Percentiles rank a stretch among this genome's conserved stretches.
These are phyloP conservation scores for Erythrobasidium hasegawianum DNA, from an alignment of 1,284 basidiomycete genomes.

Conservation along the genomic window DNA sequence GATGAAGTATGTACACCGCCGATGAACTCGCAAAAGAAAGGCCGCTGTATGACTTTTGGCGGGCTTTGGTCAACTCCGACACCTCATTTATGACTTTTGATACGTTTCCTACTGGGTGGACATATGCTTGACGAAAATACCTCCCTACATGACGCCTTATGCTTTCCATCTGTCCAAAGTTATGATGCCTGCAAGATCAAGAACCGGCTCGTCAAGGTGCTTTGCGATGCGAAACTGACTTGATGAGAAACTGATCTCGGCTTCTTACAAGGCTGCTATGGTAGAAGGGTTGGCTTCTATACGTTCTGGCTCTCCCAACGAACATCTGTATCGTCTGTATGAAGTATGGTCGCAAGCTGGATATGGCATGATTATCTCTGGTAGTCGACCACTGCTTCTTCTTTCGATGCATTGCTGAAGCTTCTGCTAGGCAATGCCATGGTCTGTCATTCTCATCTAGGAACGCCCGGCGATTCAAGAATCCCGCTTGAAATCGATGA, in stretches of 20 bases:
- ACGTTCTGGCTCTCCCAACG: slow-evolving; percentile 65
- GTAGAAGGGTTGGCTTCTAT: slow-evolving; percentile 74
- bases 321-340: slow-evolving; percentile 65
- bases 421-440: slow-evolving; percentile 66
- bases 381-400: slow-evolving; percentile 42
- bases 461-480: slow-evolving; percentile 73
- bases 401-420: neutral
- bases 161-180: too few species aligned
- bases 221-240: neutral
- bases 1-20: too few species aligned
- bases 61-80: too few species aligned
- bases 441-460: slow-evolving; percentile 66
- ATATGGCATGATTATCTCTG: slow-evolving; percentile 88
- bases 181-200: neutral
- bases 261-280: slow-evolving; percentile 73
- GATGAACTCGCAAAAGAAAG: too few species aligned
- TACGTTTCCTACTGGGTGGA: too few species aligned
- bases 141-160: too few species aligned
- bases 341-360: slow-evolving; percentile 67
- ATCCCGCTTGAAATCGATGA: slow-evolving; percentile 54
- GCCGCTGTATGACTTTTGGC: too few species aligned
- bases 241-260: too few species aligned
- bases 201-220: slow-evolving; percentile 34
- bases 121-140: too few species aligned
- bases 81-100: too few species aligned